A percentile compares a stretch with the other conserved stretches of the same genome.
Conservation (phyloP, 2,329 filamentous ascomycete genomes). For the Aspergillus cejpii region DNA sequence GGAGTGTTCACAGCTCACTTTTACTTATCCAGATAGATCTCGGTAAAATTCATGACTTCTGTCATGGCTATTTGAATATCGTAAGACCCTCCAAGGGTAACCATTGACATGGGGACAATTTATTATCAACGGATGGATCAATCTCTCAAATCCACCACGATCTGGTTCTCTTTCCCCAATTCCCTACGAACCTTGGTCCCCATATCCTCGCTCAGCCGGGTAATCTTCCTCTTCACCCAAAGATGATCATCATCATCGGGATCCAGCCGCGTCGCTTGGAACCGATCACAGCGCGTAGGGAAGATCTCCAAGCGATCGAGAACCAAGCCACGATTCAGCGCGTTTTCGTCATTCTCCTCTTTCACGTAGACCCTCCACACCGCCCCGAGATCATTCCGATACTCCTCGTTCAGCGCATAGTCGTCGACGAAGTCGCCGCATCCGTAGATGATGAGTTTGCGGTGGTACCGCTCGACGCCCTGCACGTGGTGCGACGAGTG, state of each 20-base stretch:
- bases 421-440: constrained; percentile 43
- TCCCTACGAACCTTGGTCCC: constrained; percentile 21
- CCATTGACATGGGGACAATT: too few species aligned
- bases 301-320: constrained; percentile 31
- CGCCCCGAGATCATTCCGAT: constrained; percentile 37
- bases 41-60: not conserved
- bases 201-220: constrained; percentile 24
- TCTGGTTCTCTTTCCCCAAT: constrained; percentile 20
- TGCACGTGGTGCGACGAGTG: constrained; percentile 40
- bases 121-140: not conserved
- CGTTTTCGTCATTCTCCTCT: not conserved
- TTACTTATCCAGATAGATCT: not conserved
- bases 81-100: not conserved
- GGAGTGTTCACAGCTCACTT: too few species aligned
- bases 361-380: constrained; percentile 35
- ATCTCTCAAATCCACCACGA: not conserved
- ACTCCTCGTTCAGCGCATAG: constrained; percentile 32
- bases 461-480: constrained; percentile 35
- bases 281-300: constrained; percentile 32
- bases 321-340: constrained; percentile 9
- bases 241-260: constrained; percentile 26
- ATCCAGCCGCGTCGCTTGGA: constrained; percentile 29
- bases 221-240: constrained; percentile 28
- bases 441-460: constrained; percentile 36
- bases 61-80: not conserved